Evolutionary conservation across 257 asterid genomes (phyloP).

Genomic region (Capsicum rhomboideum): DNA sequence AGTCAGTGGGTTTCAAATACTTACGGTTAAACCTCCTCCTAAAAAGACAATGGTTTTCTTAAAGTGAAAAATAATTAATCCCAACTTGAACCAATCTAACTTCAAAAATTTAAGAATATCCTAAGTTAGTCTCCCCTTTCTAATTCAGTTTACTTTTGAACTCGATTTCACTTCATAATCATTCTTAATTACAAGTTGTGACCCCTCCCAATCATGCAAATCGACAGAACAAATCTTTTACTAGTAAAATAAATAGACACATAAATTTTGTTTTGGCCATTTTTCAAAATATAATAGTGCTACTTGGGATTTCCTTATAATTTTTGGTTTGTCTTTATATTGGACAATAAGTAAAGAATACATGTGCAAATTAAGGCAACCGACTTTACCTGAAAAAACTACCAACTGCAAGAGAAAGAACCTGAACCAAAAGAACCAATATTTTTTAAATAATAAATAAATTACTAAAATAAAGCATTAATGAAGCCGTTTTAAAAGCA

Average conservation of each 20-base stretch:
- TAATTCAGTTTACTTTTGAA: neutral
- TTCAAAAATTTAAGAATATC: neutral
- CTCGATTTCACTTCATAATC: neutral
- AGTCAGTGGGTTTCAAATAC: neutral
- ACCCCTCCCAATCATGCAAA: neutral
- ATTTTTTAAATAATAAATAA: slow-evolving; percentile 1
- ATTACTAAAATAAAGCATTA: neutral
- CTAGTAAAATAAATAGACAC: neutral
- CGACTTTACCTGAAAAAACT: slow-evolving; percentile 68
- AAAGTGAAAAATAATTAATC: neutral
- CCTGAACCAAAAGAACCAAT: neutral
- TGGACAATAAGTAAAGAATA: slow-evolving; percentile 6
- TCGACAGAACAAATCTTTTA: neutral
- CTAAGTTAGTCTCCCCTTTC: neutral
- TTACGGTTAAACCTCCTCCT: neutral
- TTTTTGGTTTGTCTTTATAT: neutral
- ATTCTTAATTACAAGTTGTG: neutral
- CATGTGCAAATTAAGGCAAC: slow-evolving; percentile 16
- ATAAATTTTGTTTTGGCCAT: neutral
- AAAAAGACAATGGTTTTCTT: neutral
- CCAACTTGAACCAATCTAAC: neutral
- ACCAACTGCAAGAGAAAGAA: slow-evolving; percentile 32
- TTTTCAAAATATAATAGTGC: neutral
- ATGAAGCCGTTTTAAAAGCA: slow-evolving; percentile 2
- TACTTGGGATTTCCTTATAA: neutral